Evolutionary conservation across 2,329 filamentous ascomycete species (phyloP).

Genomic region (Gnomoniopsis sp.): DNA sequence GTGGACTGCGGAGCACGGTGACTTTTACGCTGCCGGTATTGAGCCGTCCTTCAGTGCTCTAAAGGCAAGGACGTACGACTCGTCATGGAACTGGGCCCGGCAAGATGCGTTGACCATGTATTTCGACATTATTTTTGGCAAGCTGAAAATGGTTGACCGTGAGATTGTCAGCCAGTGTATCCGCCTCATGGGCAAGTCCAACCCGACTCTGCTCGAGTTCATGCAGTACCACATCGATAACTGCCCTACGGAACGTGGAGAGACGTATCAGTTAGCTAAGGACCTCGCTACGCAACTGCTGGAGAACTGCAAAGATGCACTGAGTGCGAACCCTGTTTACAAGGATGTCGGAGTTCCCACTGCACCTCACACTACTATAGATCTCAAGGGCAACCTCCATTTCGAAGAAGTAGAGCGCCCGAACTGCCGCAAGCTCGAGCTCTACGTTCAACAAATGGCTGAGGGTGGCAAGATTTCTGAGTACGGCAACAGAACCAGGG

Average conservation of each 20-base stretch:
- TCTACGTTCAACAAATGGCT: slow-evolving; percentile 98
- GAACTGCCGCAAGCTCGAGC: slow-evolving; percentile 93
- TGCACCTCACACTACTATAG: slow-evolving; percentile 87
- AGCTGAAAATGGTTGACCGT: slow-evolving; percentile 87
- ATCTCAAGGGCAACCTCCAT: slow-evolving; percentile 85
- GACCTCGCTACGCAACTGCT: slow-evolving; percentile 90
- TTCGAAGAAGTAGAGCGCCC: slow-evolving; percentile 84
- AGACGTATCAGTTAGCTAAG: slow-evolving; percentile 98
- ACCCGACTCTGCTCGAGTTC: slow-evolving; percentile 91
- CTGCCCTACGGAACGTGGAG: slow-evolving; percentile 91
- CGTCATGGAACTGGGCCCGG: slow-evolving; percentile 98
- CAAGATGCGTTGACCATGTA: slow-evolving; percentile 98
- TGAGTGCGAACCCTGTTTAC: slow-evolving; percentile 80
- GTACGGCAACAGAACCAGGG: slow-evolving; percentile 97
- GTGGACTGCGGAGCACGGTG: slow-evolving; percentile 93
- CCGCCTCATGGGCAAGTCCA: slow-evolving; percentile 98
- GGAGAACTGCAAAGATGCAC: slow-evolving; percentile 93
- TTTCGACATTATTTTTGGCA: slow-evolving; percentile 97
- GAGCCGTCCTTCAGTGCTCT: slow-evolving; percentile 90
- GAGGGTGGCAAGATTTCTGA: slow-evolving; percentile 98
- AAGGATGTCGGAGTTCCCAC: slow-evolving; percentile 95
- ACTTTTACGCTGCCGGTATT: slow-evolving; percentile 92
- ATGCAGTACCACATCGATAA: slow-evolving; percentile 99
- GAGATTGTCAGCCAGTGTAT: slow-evolving; percentile 99
- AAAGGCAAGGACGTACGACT: slow-evolving; percentile 95